These are phyloP conservation scores for Monilinia polystroma DNA, from an alignment of 2,329 filamentous ascomycete genomes.

Conservation along the genomic window DNA sequence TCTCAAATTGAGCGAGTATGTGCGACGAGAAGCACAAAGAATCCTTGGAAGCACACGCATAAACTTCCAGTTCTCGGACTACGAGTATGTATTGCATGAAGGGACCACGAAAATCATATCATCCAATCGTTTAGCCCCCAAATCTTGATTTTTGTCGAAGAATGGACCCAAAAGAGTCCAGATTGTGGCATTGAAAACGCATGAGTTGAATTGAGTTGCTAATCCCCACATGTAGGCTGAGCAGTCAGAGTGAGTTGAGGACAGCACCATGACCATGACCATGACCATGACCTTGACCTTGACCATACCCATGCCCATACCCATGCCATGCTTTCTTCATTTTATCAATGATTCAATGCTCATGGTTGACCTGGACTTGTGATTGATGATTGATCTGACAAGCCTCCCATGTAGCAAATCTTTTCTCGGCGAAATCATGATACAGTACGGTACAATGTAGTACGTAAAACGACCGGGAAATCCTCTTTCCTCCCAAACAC, in stretches of 20 bases:
- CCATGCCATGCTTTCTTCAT: constrained; percentile 2
- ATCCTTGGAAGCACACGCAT: constrained; percentile 15
- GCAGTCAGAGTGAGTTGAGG: background rate
- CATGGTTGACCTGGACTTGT: background rate
- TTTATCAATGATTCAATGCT: background rate
- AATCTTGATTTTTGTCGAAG: background rate
- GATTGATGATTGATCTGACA: background rate
- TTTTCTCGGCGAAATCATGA: constrained; percentile 22
- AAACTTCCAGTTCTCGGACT: constrained; percentile 8
- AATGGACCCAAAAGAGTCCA: constrained; percentile 6
- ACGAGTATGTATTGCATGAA: background rate
- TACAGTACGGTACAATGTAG: background rate
- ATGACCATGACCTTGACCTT: background rate
- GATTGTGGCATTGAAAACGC: constrained; percentile 13
- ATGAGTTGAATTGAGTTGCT: constrained; percentile 4
- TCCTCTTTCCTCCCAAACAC: background rate
- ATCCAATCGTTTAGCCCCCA: constrained; percentile 18
- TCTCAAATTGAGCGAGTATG: background rate
- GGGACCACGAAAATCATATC: constrained; percentile 7
- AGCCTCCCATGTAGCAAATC: constrained; percentile 7
- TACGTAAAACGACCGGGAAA: constrained; percentile 24
- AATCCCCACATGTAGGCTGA: constrained; percentile 7
- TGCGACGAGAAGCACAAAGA: background rate
- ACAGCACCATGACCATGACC: background rate
- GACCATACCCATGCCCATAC: background rate